These are phyloP conservation scores for Syzygium aromaticum DNA, from an alignment of 345 rosid genomes.

Conservation along the genomic window DNA sequence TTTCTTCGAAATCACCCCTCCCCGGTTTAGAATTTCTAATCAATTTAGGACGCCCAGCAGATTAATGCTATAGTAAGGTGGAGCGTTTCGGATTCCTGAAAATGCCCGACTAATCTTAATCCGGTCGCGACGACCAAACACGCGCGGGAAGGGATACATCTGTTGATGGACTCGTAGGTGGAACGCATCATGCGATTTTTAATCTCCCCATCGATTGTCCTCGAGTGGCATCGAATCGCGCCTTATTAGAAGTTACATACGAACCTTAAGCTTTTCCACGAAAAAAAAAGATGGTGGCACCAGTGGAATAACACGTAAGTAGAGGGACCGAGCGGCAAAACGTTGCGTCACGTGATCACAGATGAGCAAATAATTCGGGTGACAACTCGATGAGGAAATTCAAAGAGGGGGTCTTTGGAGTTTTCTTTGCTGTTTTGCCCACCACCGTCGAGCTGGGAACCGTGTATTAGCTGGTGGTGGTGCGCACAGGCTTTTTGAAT, in stretches of 20 bases:
- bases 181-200: neutral
- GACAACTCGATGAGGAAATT: neutral
- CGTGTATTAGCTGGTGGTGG: neutral
- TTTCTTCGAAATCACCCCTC: neutral
- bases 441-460: neutral
- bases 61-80: neutral
- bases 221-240: neutral
- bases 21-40: neutral
- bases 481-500: neutral
- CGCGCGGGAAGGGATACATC: neutral
- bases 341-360: neutral
- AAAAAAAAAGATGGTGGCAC: neutral
- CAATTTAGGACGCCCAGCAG: neutral
- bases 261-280: neutral
- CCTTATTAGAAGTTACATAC: neutral
- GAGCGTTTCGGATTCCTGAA: neutral
- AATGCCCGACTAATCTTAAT: neutral
- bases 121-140: neutral
- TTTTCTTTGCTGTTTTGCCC: neutral
- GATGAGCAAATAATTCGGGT: neutral
- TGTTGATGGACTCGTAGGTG: neutral
- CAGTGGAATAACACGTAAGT: neutral
- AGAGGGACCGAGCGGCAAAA: neutral
- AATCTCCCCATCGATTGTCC: neutral
- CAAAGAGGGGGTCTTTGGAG: neutral